Evolutionary conservation across 1,284 basidiomycete species (phyloP).

Genomic region (Pseudozyma sp.): DNA sequence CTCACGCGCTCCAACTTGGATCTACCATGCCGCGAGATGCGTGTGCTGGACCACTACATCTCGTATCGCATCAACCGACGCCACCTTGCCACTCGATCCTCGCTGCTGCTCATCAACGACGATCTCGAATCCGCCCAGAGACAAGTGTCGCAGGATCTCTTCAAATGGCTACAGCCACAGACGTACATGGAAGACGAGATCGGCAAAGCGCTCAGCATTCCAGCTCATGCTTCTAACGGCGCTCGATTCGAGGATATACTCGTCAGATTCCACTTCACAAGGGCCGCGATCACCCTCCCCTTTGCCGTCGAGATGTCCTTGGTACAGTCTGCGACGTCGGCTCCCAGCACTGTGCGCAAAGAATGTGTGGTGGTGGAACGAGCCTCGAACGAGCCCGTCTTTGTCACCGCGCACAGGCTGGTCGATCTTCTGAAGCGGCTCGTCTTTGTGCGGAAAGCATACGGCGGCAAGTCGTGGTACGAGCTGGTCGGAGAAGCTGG

Average conservation of each 20-base stretch:
- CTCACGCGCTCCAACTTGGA: constrained; percentile 10
- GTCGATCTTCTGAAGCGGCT: constrained; percentile 16
- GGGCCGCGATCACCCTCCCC: constrained; percentile 33
- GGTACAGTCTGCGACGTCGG: background rate
- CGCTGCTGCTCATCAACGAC: constrained; percentile 42
- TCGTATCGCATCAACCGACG: constrained; percentile 36
- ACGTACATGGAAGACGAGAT: constrained; percentile 47
- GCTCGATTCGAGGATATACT: constrained; percentile 30
- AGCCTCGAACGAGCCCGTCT: constrained; percentile 26
- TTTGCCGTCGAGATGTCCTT: constrained; percentile 13
- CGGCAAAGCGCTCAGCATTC: constrained; percentile 15
- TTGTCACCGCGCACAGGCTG: constrained; percentile 30
- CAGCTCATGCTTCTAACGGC: constrained; percentile 2
- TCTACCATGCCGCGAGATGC: constrained; percentile 26
- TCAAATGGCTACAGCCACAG: constrained; percentile 49
- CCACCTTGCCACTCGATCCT: constrained; percentile 17
- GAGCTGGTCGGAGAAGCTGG: constrained; percentile 28
- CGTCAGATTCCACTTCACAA: constrained; percentile 32
- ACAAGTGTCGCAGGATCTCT: constrained; percentile 42
- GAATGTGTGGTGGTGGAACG: constrained; percentile 21
- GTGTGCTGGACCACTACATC: constrained; percentile 49
- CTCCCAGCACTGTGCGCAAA: constrained; percentile 22
- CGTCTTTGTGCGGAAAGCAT: constrained; percentile 29
- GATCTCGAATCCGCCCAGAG: constrained; percentile 36
- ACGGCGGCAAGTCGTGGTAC: constrained; percentile 25